Conservation (phyloP, 169 alveolate species). For the Babesia bigemina region DNA sequence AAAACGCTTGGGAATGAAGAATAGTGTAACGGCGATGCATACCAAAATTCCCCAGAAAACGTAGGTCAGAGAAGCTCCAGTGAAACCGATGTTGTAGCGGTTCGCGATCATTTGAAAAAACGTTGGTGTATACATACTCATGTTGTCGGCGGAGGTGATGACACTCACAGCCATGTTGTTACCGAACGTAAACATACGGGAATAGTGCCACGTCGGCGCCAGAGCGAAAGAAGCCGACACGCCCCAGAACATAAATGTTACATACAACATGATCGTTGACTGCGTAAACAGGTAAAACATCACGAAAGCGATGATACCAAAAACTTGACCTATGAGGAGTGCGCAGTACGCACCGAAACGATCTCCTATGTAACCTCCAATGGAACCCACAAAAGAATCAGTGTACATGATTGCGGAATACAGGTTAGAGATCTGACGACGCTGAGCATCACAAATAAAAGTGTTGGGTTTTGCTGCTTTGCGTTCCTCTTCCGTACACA, state of each 20-base stretch:
- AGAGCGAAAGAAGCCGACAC: constrained; percentile 45
- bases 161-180: constrained; percentile 49
- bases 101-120: constrained; percentile 11
- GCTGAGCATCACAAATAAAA: constrained; percentile 57
- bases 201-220: constrained; percentile 52
- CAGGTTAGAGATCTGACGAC: constrained; percentile 45
- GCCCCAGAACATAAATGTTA: constrained; percentile 52
- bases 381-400: constrained; percentile 28
- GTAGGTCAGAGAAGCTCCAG: constrained; percentile 29
- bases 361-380: constrained; percentile 56
- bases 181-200: constrained; percentile 56
- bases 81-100: constrained; percentile 22
- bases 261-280: constrained; percentile 1
- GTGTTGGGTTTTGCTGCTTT: constrained; percentile 16
- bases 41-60: constrained; percentile 47
- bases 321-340: constrained; percentile 18
- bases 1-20: constrained; percentile 40
- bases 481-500: constrained; percentile 54
- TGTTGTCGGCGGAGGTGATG: constrained; percentile 56
- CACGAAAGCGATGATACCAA: constrained; percentile 46
- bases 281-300: constrained; percentile 19
- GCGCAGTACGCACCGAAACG: constrained; percentile 33
- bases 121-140: constrained; percentile 50
- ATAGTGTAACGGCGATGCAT: constrained; percentile 27
- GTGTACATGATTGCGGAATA: constrained; percentile 32